A percentile compares a stretch with the other conserved stretches of the same genome.
Conservation (phyloP, 2,329 filamentous ascomycete genomes). For the Botrytis deweyae region DNA sequence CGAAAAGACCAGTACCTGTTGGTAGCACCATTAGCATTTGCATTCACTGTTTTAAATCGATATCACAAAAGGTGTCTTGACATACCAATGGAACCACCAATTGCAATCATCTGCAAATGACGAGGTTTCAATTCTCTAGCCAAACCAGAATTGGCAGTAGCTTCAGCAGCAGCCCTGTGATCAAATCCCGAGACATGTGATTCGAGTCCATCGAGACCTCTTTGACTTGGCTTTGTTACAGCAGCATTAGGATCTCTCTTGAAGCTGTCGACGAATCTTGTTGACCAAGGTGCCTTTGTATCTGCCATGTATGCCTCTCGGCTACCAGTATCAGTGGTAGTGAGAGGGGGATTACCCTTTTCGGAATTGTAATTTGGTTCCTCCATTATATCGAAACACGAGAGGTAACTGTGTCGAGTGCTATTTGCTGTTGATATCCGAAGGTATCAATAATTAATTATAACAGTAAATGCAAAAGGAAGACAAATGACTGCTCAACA, state of each 20-base stretch:
- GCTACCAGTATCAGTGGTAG: not conserved
- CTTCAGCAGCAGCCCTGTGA: conserved; percentile 58
- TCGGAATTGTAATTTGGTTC: conserved; percentile 13
- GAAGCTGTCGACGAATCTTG: conserved; percentile 36
- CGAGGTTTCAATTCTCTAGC: conserved; percentile 55
- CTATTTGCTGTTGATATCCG: not conserved
- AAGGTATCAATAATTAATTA: conserved; percentile 4
- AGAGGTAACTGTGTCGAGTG: not conserved
- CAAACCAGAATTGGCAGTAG: conserved; percentile 72
- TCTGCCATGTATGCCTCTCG: conserved; percentile 9
- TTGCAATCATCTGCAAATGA: conserved; percentile 61
- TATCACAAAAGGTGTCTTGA: not conserved
- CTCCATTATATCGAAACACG: conserved; percentile 1
- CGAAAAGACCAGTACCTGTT: conserved; percentile 52
- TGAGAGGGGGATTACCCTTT: not conserved
- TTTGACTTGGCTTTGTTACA: conserved; percentile 40
- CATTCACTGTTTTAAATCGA: not conserved
- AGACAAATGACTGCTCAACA: not conserved
- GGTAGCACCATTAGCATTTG: conserved; percentile 45
- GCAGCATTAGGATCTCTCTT: conserved; percentile 45
- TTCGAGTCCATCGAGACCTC: conserved; percentile 8
- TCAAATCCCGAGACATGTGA: conserved; percentile 48
- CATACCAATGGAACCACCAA: conserved; percentile 34
- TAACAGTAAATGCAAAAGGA: not conserved
- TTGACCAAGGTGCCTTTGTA: conserved; percentile 27